A percentile compares a stretch with the other conserved stretches of the same genome.
These are phyloP conservation scores for Arachis hypogaea DNA, from an alignment of 306 rosid genomes.

Conservation along the genomic window DNA sequence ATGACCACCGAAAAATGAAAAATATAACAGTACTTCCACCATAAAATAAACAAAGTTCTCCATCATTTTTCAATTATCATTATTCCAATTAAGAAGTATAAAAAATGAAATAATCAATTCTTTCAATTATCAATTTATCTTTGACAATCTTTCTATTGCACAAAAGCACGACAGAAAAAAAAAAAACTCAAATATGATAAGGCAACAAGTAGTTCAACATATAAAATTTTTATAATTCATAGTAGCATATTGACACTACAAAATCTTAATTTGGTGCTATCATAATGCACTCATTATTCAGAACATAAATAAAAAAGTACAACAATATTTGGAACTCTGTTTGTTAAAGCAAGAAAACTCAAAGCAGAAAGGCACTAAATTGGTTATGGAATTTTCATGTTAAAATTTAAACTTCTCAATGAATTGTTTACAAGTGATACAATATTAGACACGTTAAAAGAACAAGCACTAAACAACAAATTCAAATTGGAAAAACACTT, in stretches of 20 bases:
- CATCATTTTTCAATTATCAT: no score
- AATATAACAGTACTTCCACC: slow-evolving; percentile 98
- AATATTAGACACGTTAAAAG: neutral
- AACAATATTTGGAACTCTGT: neutral
- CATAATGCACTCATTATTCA: neutral
- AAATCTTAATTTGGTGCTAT: slow-evolving; percentile 8
- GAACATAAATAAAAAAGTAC: neutral
- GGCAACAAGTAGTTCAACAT: neutral
- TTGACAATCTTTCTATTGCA: slow-evolving; percentile 9
- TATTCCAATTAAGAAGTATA: neutral
- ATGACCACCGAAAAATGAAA: slow-evolving; percentile 16
- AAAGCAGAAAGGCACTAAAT: neutral
- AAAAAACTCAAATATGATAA: slow-evolving; percentile 4
- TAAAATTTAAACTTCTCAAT: neutral
- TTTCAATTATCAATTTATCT: slow-evolving; percentile 8
- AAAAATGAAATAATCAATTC: slow-evolving; percentile 6
- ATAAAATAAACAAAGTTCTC: slow-evolving; percentile 29
- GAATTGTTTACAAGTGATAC: slow-evolving; percentile 14
- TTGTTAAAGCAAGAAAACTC: slow-evolving; percentile 10
- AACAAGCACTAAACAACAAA: no score
- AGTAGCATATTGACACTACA: neutral
- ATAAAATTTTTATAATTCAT: neutral
- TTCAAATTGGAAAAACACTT: no score
- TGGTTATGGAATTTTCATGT: neutral
- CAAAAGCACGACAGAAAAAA: neutral